These are phyloP conservation scores for Sarcomyxa edulis DNA, from an alignment of 768 basidiomycete genomes.

Conservation along the genomic window DNA sequence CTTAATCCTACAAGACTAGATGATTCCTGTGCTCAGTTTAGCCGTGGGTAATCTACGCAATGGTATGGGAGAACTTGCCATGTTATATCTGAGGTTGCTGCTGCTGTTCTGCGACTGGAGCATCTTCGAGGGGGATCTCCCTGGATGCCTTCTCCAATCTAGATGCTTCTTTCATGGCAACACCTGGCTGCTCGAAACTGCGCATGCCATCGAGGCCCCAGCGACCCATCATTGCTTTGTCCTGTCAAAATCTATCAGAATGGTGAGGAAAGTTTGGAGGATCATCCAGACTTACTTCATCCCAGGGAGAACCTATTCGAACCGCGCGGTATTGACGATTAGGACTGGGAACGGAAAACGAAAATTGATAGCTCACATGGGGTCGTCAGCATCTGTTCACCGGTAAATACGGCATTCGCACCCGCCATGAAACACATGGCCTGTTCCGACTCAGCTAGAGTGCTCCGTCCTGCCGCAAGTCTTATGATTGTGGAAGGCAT, in stretches of 20 bases:
- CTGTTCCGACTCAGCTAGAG: slow-evolving; percentile 85
- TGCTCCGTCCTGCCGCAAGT: slow-evolving; percentile 90
- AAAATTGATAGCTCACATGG: slow-evolving; percentile 59
- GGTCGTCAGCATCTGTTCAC: slow-evolving; percentile 95
- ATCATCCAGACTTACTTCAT: slow-evolving; percentile 65
- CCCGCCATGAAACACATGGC: slow-evolving; percentile 99
- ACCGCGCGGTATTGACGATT: slow-evolving; percentile 5
- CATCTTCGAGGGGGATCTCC: too few relatives aligned
- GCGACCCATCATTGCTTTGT: slow-evolving; percentile 88
- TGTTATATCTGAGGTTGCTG: too few relatives aligned
- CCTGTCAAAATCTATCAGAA: too few relatives aligned
- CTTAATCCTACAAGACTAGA: too few relatives aligned
- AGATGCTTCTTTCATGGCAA: slow-evolving; percentile 49
- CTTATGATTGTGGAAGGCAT: slow-evolving; percentile 92
- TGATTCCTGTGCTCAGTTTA: too few relatives aligned
- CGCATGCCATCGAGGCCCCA: slow-evolving; percentile 93
- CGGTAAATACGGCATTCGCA: slow-evolving; percentile 98
- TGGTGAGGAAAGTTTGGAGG: too few relatives aligned
- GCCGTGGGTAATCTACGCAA: too few relatives aligned
- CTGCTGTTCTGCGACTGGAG: too few relatives aligned
- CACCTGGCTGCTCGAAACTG: slow-evolving; percentile 74
- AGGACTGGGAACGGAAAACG: slow-evolving; percentile 9
- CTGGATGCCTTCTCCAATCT: slow-evolving; percentile 12
- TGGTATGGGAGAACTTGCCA: too few relatives aligned
- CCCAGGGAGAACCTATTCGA: slow-evolving; percentile 81